phyloP scores from a whole-genome alignment of 352 stramenopile species.

The Globisporangium apiculatum region DNA sequence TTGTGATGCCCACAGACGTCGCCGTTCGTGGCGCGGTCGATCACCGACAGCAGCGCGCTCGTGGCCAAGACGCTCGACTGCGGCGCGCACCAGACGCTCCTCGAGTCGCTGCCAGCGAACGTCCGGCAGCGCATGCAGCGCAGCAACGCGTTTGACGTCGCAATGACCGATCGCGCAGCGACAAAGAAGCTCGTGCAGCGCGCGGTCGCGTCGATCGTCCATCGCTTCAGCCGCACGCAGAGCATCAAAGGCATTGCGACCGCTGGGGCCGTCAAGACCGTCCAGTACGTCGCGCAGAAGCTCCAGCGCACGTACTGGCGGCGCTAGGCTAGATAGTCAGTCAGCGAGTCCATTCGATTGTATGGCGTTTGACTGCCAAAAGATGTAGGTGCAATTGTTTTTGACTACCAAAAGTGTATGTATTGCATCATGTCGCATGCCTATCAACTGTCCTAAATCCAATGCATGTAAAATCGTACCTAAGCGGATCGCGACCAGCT shows the following conservation, averaged over 20 bases:
- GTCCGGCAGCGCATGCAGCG: slow-evolving; percentile 28
- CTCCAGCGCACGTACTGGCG: slow-evolving; percentile 81
- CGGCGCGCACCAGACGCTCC: slow-evolving; percentile 30
- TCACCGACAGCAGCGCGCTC: slow-evolving; percentile 32
- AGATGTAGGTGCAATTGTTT: too few species aligned
- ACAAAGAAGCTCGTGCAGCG: slow-evolving; percentile 64
- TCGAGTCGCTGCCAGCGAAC: slow-evolving; percentile 46
- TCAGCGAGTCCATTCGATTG: slow-evolving; percentile 8
- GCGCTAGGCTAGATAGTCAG: not conserved
- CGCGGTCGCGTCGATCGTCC: slow-evolving; percentile 60
- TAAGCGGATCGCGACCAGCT: too few species aligned
- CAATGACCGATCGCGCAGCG: slow-evolving; percentile 19
- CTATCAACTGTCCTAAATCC: not conserved
- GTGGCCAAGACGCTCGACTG: slow-evolving; percentile 38
- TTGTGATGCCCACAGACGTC: slow-evolving; percentile 13
- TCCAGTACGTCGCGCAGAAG: slow-evolving; percentile 79
- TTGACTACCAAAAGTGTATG: too few species aligned
- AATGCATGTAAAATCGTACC: too few species aligned
- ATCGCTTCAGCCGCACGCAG: slow-evolving; percentile 80
- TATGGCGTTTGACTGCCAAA: too few species aligned
- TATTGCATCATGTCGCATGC: too few species aligned
- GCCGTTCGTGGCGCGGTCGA: slow-evolving; percentile 48
- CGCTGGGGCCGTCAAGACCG: slow-evolving; percentile 70
- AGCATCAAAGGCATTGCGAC: slow-evolving; percentile 88
- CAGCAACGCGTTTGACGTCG: slow-evolving; percentile 20